phyloP scores from a whole-genome alignment of 768 basidiomycete genomes.

The Chalciporus pseudorubinellus region DNA sequence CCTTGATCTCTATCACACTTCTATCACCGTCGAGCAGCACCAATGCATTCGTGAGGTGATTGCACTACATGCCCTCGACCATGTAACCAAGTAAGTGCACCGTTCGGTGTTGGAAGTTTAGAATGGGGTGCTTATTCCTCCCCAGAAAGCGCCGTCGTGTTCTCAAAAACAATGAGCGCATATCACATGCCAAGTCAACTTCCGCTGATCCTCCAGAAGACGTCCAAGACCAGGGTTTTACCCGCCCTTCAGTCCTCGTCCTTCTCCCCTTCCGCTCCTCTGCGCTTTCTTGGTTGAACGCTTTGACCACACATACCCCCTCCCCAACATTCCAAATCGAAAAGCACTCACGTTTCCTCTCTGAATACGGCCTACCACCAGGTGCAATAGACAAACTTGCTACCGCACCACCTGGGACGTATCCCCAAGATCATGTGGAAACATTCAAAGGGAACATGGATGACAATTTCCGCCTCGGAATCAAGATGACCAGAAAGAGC shows the following conservation, averaged over 20 bases:
- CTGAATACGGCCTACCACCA: constrained; percentile 80
- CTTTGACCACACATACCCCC: constrained; percentile 74
- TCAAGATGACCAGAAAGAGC: constrained; percentile 90
- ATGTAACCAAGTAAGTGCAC: constrained; percentile 72
- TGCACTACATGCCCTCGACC: constrained; percentile 81
- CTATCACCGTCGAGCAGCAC: constrained; percentile 62
- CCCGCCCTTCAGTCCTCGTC: constrained; percentile 89
- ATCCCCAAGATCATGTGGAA: constrained; percentile 87
- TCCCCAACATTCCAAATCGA: constrained; percentile 77
- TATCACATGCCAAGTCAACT: constrained; percentile 67
- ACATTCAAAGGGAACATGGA: constrained; percentile 97
- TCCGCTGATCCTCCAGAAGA: constrained; percentile 61
- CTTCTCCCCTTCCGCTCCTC: constrained; percentile 92
- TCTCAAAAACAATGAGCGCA: constrained; percentile 90
- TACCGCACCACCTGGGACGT: constrained; percentile 67
- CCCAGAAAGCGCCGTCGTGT: constrained; percentile 86
- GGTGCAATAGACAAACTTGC: constrained; percentile 80
- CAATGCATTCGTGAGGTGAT: constrained; percentile 63
- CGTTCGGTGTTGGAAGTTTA: background rate
- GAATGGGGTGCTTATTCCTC: background rate
- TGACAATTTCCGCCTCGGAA: constrained; percentile 88
- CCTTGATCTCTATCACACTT: constrained; percentile 75
- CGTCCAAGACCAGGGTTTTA: constrained; percentile 96
- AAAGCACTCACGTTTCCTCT: constrained; percentile 77
- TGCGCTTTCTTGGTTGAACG: constrained; percentile 79